These are phyloP conservation scores for Glomus cerebriforme DNA, from an alignment of 192 early-diverging fungal species.

Conservation along the genomic window DNA sequence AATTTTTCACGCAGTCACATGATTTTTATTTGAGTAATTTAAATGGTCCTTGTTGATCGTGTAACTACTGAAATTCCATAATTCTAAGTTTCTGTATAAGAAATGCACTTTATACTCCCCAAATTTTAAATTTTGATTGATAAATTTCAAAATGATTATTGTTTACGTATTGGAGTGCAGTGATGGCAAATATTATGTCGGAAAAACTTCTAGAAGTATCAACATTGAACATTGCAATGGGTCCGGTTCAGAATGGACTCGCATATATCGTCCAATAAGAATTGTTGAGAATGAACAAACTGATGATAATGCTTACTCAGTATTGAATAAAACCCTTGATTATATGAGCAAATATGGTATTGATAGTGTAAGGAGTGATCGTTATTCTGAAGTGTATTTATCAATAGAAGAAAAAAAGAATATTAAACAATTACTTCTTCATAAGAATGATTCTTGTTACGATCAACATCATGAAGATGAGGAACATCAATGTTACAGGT, in stretches of 20 bases:
- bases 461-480: too few species aligned
- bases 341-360: background rate
- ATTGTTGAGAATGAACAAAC: too few species aligned
- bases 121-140: too few species aligned
- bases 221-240: background rate
- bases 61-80: too few species aligned
- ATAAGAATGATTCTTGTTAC: background rate
- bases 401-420: too few species aligned
- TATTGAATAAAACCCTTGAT: background rate
- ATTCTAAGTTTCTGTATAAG: too few species aligned
- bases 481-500: too few species aligned
- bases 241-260: background rate
- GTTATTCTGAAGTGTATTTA: background rate
- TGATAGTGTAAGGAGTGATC: background rate
- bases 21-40: too few species aligned
- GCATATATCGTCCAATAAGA: background rate
- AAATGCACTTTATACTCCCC: too few species aligned
- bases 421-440: too few species aligned
- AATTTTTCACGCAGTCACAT: too few species aligned
- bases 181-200: background rate
- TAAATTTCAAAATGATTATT: background rate
- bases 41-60: too few species aligned
- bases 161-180: background rate
- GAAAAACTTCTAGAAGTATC: background rate
- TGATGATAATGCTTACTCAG: background rate